phyloP scores from a whole-genome alignment of 1,139 yeast species.

The Kodamaea derodonti region DNA sequence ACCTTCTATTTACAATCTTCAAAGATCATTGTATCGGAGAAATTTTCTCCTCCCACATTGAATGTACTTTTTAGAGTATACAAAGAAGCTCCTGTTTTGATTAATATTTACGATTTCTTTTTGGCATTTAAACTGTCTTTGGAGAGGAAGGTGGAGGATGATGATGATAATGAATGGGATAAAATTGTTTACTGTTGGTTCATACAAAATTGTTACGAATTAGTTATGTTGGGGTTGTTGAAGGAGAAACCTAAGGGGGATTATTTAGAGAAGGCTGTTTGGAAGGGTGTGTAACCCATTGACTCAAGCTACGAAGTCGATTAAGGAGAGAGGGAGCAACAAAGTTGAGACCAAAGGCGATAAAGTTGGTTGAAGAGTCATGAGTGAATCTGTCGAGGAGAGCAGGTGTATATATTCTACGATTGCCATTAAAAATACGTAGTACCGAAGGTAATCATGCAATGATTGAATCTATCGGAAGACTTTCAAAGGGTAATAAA shows the following conservation, averaged over 20 bases:
- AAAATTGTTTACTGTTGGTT: conserved; percentile 39
- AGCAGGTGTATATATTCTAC: too few relatives aligned
- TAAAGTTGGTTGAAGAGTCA: too few relatives aligned
- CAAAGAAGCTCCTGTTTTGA: conserved; percentile 72
- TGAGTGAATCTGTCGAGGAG: too few relatives aligned
- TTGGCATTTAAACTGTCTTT: conserved; percentile 63
- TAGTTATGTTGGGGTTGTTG: conserved; percentile 37
- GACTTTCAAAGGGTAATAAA: too few relatives aligned
- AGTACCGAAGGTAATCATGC: too few relatives aligned
- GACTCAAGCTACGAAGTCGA: too few relatives aligned
- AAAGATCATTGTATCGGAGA: conserved; percentile 12
- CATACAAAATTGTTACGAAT: conserved; percentile 39
- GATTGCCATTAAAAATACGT: too few relatives aligned
- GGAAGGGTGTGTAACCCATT: conserved; percentile 34
- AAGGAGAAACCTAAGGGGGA: conserved; percentile 45
- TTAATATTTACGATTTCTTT: conserved; percentile 77
- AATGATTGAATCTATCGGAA: too few relatives aligned
- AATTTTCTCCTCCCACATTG: conserved; percentile 45
- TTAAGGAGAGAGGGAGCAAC: too few relatives aligned
- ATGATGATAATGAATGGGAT: conserved; percentile 18
- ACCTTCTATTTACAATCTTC: conserved; percentile 25
- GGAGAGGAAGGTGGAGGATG: conserved; percentile 21
- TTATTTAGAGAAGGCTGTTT: conserved; percentile 41
- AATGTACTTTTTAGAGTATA: conserved; percentile 63
- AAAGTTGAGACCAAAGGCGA: too few relatives aligned